Evolutionary conservation across 1,284 basidiomycete species (phyloP).

Genomic region (Trichosporon asahii): DNA sequence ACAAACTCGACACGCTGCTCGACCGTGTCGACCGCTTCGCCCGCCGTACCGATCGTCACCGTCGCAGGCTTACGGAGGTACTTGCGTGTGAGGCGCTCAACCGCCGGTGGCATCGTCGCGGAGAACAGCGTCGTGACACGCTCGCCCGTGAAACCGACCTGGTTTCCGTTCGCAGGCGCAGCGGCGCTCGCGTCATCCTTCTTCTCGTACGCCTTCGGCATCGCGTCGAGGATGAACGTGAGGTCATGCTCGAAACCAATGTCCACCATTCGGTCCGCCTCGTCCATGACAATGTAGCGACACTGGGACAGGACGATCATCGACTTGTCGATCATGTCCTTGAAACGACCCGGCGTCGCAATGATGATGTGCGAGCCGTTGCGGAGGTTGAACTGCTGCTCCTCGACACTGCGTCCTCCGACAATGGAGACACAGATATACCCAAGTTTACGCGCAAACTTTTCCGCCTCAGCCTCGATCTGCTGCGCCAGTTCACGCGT

Average conservation of each 20-base stretch:
- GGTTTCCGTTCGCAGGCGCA: conserved; percentile 52
- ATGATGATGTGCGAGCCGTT: conserved; percentile 98
- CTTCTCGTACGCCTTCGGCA: conserved; percentile 79
- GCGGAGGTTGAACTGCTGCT: conserved; percentile 92
- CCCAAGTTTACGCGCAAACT: conserved; percentile 82
- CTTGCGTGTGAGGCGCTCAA: conserved; percentile 88
- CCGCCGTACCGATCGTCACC: conserved; percentile 96
- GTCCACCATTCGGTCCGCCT: conserved; percentile 98
- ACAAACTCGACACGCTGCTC: conserved; percentile 96
- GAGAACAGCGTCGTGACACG: conserved; percentile 91
- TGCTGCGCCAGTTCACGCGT: conserved; percentile 92
- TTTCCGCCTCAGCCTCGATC: conserved; percentile 87
- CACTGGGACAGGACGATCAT: conserved; percentile 94
- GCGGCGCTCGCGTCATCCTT: conserved; percentile 63
- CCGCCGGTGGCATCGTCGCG: conserved; percentile 95
- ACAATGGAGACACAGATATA: conserved; percentile 95
- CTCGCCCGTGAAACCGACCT: conserved; percentile 58
- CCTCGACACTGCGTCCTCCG: conserved; percentile 89
- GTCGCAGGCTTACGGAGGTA: conserved; percentile 89
- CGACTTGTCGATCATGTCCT: conserved; percentile 93
- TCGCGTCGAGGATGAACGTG: conserved; percentile 88
- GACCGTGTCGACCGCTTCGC: conserved; percentile 94
- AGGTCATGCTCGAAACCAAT: conserved; percentile 93
- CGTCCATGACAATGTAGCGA: conserved; percentile 98
- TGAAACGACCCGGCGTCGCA: conserved; percentile 94